Evolutionary conservation across 768 basidiomycete species (phyloP).

Genomic region (Termitomyces bulborhizus): DNA sequence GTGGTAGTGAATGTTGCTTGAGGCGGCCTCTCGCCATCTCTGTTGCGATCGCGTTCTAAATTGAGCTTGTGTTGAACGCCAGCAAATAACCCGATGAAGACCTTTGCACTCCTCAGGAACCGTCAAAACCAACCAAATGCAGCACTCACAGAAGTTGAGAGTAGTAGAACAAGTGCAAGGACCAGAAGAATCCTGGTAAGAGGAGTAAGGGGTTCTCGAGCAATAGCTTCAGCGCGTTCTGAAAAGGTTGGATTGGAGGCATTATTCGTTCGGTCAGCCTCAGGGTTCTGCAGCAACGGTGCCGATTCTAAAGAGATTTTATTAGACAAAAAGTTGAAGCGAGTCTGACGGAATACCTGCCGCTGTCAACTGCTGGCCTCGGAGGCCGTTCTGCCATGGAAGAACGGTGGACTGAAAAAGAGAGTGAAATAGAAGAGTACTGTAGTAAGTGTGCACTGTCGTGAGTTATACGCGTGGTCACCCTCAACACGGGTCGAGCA

Average conservation of each 20-base stretch:
- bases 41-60: constrained; percentile 33
- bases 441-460: background rate
- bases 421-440: background rate
- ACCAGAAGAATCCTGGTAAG: constrained; percentile 80
- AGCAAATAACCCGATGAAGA: constrained; percentile 92
- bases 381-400: constrained; percentile 52
- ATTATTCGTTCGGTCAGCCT: constrained; percentile 26
- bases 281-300: constrained; percentile 52
- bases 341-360: constrained; percentile 23
- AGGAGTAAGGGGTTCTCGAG: constrained; percentile 75
- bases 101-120: constrained; percentile 22
- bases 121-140: background rate
- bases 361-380: constrained; percentile 52
- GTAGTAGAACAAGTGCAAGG: constrained; percentile 67
- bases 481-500: background rate
- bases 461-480: background rate
- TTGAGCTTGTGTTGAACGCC: constrained; percentile 79
- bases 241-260: constrained; percentile 26
- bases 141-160: constrained; percentile 57
- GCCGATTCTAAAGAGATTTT: constrained; percentile 44
- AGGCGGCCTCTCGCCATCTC: constrained; percentile 20
- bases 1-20: constrained; percentile 34
- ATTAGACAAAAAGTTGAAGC: background rate
- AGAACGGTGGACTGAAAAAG: background rate
- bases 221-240: constrained; percentile 47